Evolutionary conservation across 441 rosid species (phyloP).

Genomic region (Flueggea neowawraea): DNA sequence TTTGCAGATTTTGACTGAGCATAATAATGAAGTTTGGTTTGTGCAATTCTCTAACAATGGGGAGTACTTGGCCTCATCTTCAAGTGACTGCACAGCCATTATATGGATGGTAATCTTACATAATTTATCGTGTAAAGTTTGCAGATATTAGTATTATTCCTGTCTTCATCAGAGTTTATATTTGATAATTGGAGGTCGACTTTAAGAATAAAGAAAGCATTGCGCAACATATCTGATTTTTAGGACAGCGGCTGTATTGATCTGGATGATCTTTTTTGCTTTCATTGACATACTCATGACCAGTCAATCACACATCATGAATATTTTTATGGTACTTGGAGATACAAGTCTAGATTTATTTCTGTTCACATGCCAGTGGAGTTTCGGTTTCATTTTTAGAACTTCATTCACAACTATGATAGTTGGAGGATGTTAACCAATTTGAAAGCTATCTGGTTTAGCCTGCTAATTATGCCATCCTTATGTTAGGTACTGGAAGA

Average conservation of each 20-base stretch:
- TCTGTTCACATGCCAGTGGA: not conserved
- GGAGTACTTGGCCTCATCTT: constrained; percentile 80
- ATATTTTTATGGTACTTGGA: not conserved
- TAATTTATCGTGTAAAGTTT: not conserved
- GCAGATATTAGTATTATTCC: not conserved
- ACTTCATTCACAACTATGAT: not conserved
- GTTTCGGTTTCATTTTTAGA: constrained; percentile 5
- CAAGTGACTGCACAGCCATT: constrained; percentile 87
- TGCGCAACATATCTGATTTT: too few relatives aligned
- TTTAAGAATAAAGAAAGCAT: too few relatives aligned
- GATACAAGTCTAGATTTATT: not conserved
- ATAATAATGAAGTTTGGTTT: constrained; percentile 90
- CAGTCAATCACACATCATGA: too few relatives aligned
- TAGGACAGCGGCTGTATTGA: too few relatives aligned
- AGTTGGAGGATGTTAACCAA: not conserved
- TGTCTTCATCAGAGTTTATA: too few relatives aligned
- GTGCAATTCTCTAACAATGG: constrained; percentile 84
- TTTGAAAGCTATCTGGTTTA: constrained; percentile 10
- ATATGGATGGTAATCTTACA: constrained; percentile 72
- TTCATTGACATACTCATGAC: too few relatives aligned
- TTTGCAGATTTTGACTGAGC: constrained; percentile 74
- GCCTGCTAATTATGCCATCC: constrained; percentile 9
- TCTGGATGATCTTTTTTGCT: too few relatives aligned
- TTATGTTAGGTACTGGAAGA: constrained; percentile 60
- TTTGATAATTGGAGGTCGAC: too few relatives aligned